These are phyloP conservation scores for Pseudogymnoascus sp. DNA, from an alignment of 2,329 filamentous ascomycete species.

Conservation along the genomic window DNA sequence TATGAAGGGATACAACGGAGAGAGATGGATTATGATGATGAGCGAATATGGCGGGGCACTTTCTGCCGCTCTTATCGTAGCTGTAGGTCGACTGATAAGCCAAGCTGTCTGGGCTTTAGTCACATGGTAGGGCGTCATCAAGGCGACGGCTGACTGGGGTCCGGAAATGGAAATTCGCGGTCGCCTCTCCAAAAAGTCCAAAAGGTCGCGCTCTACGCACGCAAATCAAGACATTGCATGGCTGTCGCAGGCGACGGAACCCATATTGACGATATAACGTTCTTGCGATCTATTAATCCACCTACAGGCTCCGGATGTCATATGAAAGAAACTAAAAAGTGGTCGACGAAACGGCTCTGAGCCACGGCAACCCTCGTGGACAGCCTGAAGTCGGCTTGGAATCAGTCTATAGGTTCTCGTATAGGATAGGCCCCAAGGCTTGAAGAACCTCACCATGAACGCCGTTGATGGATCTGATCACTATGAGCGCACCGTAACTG, in stretches of 20 bases:
- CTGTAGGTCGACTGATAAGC: conserved; percentile 1
- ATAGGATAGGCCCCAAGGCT: conserved; percentile 17
- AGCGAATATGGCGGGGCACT: conserved; percentile 8
- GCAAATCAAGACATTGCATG: not conserved
- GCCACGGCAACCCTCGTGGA: conserved; percentile 1
- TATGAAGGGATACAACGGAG: not conserved
- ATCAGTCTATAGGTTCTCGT: not conserved
- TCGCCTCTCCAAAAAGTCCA: conserved; percentile 3
- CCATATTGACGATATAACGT: not conserved
- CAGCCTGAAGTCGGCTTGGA: not conserved
- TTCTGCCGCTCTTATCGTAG: conserved; percentile 7
- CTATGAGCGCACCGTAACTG: conserved; percentile 40
- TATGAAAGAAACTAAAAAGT: not conserved
- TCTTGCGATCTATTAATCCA: not conserved
- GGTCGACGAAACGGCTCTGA: not conserved
- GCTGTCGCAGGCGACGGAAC: conserved; percentile 5
- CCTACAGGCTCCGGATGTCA: not conserved
- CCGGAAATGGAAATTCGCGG: conserved; percentile 9
- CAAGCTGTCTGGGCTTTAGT: conserved; percentile 1
- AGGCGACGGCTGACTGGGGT: conserved; percentile 3
- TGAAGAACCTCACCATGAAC: conserved; percentile 45
- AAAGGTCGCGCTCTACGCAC: not conserved
- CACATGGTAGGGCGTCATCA: conserved; percentile 6
- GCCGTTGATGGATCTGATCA: conserved; percentile 55
- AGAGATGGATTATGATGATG: not conserved